Conservation (phyloP, 768 basidiomycete species). For the Grammothele lineata region DNA sequence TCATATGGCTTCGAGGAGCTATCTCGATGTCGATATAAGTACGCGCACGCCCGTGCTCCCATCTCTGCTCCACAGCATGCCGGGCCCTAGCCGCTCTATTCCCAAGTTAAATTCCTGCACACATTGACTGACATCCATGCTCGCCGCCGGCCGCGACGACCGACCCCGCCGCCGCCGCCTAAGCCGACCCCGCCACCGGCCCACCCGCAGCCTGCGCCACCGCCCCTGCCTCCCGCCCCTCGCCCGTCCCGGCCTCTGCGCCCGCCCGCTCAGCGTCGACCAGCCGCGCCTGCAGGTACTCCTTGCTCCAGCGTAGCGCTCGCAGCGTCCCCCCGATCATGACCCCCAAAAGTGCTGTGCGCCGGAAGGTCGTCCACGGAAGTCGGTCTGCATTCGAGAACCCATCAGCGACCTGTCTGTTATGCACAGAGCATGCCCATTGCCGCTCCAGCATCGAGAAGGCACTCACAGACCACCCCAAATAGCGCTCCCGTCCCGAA, state of each 20-base stretch:
- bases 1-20: no score
- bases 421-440: background rate
- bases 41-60: no score
- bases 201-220: background rate
- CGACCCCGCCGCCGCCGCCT: no score
- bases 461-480: constrained; percentile 46
- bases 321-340: constrained; percentile 53
- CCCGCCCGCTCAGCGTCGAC: constrained; percentile 18
- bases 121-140: no score
- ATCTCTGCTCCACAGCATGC: no score
- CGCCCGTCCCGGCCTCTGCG: constrained; percentile 19
- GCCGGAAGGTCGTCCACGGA: constrained; percentile 43
- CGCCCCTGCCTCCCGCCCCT: constrained; percentile 12
- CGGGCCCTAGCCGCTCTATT: no score
- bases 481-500: constrained; percentile 59
- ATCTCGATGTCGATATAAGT: no score
- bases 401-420: constrained; percentile 1
- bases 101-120: no score
- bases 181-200: no score
- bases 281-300: constrained; percentile 22
- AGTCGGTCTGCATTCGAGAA: constrained; percentile 46
- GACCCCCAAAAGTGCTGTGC: constrained; percentile 51
- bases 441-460: background rate
- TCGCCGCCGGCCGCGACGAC: no score
- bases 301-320: constrained; percentile 27